Evolutionary conservation across 768 basidiomycete genomes (phyloP).

Genomic region (Mycena vitilis): DNA sequence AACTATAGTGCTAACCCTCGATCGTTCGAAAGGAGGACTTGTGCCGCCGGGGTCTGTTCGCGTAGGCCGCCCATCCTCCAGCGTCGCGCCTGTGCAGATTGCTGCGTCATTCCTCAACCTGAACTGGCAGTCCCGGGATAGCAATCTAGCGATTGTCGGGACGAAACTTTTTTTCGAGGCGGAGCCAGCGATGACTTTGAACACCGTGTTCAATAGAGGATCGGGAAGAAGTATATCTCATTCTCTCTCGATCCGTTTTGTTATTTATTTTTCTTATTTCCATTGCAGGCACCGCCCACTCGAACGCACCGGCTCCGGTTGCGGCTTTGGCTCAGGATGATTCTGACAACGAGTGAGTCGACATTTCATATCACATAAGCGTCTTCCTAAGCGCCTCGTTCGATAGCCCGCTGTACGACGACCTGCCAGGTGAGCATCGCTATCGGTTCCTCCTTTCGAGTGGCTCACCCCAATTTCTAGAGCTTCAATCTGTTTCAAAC

Average conservation of each 20-base stretch:
- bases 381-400: too few relatives aligned
- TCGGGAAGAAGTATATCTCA: too few relatives aligned
- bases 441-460: too few relatives aligned
- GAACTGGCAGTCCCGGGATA: neutral
- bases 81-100: neutral
- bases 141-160: neutral
- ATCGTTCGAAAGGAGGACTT: neutral
- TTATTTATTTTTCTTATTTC: too few relatives aligned
- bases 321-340: too few relatives aligned
- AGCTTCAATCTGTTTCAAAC: neutral
- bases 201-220: neutral
- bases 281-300: too few relatives aligned
- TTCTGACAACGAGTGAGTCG: too few relatives aligned
- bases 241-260: too few relatives aligned
- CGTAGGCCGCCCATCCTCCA: neutral
- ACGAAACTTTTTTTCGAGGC: conserved; percentile 17
- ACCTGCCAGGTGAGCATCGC: too few relatives aligned
- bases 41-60: neutral
- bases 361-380: too few relatives aligned
- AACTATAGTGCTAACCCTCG: conserved; percentile 7
- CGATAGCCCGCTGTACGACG: too few relatives aligned
- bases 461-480: neutral
- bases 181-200: neutral
- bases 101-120: neutral
- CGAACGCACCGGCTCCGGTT: too few relatives aligned